A percentile compares a stretch with the other conserved stretches of the same genome.
phyloP scores from a whole-genome alignment of 257 asterid species.

The Fraxinus quadrangulata region DNA sequence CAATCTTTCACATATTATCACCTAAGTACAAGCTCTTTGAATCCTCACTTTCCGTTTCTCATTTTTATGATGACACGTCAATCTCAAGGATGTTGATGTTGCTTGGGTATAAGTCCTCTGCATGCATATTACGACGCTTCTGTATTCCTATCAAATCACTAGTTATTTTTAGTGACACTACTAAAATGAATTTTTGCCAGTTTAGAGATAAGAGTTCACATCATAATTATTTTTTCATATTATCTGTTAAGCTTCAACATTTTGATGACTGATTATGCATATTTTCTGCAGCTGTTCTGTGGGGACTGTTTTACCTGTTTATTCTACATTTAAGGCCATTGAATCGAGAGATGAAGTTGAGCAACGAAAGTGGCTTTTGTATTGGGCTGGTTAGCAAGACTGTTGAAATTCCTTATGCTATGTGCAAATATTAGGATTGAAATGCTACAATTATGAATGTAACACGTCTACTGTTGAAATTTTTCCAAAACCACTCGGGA shows the following conservation, averaged over 20 bases:
- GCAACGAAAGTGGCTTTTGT: conserved; percentile 81
- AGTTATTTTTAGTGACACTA: not conserved
- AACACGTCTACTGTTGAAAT: not conserved
- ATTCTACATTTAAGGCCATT: conserved; percentile 94
- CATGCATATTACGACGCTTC: not conserved
- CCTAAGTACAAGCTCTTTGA: not conserved
- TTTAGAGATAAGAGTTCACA: not conserved
- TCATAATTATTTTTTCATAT: not conserved
- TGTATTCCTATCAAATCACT: not conserved
- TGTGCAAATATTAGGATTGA: not conserved
- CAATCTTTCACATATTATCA: not conserved
- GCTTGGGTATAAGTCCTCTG: not conserved
- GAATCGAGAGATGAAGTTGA: conserved; percentile 69
- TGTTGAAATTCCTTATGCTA: conserved; percentile 8
- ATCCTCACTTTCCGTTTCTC: not conserved
- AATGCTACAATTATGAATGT: not conserved
- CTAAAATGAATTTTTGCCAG: not conserved
- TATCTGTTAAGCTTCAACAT: not conserved
- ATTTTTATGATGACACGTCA: not conserved
- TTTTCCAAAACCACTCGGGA: not conserved
- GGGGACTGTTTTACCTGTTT: conserved; percentile 85
- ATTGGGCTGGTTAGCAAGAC: conserved; percentile 88
- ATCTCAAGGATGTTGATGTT: not conserved
- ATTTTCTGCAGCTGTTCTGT: conserved; percentile 70
- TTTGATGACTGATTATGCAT: conserved; percentile 3